A percentile compares a stretch with the other conserved stretches of the same genome.
phyloP scores from a whole-genome alignment of 805 yeast genomes.

The Saccharomycopsis oosterbeekiorum region DNA sequence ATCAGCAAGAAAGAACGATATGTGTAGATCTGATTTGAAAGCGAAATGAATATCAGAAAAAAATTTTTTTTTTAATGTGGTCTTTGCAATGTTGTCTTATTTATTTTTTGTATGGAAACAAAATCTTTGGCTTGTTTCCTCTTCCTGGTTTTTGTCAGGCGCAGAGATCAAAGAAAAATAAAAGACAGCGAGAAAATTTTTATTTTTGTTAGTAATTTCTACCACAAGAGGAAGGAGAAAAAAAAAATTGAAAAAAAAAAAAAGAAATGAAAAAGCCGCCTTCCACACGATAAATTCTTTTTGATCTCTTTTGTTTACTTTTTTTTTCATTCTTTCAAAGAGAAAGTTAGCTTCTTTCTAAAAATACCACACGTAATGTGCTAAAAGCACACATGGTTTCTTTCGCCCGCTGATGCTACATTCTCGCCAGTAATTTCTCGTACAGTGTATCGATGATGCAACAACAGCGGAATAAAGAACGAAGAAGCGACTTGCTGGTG shows the following conservation, averaged over 20 bases:
- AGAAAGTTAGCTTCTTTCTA: no score
- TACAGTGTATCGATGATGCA: no score
- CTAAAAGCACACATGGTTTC: background rate
- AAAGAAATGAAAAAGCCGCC: constrained; percentile 2
- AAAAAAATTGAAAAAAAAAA: no score
- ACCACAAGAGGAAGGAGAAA: background rate
- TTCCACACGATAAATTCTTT: background rate
- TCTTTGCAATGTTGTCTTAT: constrained; percentile 1
- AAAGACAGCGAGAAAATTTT: background rate
- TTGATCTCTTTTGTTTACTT: constrained; percentile 1
- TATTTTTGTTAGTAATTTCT: background rate
- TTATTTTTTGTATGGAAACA: background rate
- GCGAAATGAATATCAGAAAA: background rate
- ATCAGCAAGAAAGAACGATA: background rate
- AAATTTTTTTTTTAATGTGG: background rate
- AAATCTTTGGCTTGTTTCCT: no score
- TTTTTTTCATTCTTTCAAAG: background rate
- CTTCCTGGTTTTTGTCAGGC: background rate
- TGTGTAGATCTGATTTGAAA: background rate
- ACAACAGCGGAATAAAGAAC: no score
- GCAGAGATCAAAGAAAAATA: background rate
- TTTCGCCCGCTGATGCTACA: background rate
- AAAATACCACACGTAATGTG: background rate
- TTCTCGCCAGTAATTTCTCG: no score
- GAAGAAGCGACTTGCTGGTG: no score